Evolutionary conservation across 176 grass and related monocot genomes (phyloP), one percentile per base, ranked within the genome.

Genomic region (Juncus effusus): DNA sequence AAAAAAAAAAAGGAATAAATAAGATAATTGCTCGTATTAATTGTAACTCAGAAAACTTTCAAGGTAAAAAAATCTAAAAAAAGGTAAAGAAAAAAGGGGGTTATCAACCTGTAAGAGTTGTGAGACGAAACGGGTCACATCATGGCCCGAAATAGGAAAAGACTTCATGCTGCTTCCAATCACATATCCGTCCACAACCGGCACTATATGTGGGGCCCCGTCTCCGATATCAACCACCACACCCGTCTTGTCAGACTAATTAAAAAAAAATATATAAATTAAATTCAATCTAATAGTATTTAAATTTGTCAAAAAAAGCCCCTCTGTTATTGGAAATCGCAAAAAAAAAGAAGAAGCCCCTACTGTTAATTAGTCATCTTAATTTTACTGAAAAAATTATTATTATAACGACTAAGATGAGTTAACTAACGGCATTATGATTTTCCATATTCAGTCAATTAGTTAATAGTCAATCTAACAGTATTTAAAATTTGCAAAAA

Each of bases 191-290:
- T 97, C 88, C 13, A 97, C 88, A 73, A 97, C 94, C 8, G 94
- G 94, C 56, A 97, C 94, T 7, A 97, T 64, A 53, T 97, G 88
- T 15, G 88, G 75, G 51, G 88, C 77, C 60, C 94, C 88, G 82
- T 97, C 82, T 74, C 94, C 94, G 56, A 97, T 92, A 75, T 97
- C 94, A 73, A 97, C 85, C 79, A 92, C 88, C 51, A 97, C 94
- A 76, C 94, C 94, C 92, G 94, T 97, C 88, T 92, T 97, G 82
- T 92, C 88, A 93, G 83, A 81, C 94, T 97, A 88, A 89, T 42
- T 74, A 81, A 79, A 79, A 75, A 28, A 67, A 85, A 66, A 78
- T 77, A 73, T 16, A 40, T 87, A 79, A 80, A 88, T 37, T 37
- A 69, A 54, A 69, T 55, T 38, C 19, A 69, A 10, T 69, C 65